These are phyloP conservation scores for Phyllostachys edulis DNA, from an alignment of 176 grass and related monocot genomes.

Conservation along the genomic window DNA sequence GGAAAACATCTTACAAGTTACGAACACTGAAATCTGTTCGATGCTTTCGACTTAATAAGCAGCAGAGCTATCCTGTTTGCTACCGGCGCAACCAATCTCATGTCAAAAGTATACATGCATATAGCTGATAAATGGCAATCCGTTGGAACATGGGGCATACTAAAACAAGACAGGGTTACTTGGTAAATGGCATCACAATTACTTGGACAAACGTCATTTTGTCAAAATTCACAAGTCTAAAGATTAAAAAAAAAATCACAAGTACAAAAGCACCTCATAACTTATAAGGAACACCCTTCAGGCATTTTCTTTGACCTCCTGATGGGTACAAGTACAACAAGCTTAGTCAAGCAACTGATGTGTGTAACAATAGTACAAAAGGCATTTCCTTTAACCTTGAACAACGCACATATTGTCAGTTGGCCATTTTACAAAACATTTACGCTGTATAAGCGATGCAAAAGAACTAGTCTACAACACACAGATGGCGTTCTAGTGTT, in stretches of 20 bases:
- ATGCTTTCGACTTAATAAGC: not conserved
- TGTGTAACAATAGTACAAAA: no score
- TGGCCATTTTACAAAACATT: not conserved
- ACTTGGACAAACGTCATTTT: not conserved
- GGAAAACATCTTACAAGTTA: no score
- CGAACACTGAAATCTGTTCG: not conserved
- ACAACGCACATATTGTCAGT: not conserved
- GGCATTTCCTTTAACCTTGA: not conserved
- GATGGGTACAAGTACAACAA: not conserved
- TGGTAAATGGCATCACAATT: no score
- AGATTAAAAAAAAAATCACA: no score
- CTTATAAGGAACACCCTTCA: no score
- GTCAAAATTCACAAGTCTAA: not conserved
- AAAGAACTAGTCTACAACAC: not conserved
- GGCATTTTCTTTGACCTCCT: not conserved
- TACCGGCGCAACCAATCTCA: not conserved
- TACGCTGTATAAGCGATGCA: not conserved
- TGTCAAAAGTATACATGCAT: not conserved
- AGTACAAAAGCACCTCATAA: not conserved
- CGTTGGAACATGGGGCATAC: not conserved
- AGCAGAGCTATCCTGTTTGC: not conserved
- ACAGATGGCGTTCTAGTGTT: constrained; percentile 34
- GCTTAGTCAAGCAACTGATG: not conserved
- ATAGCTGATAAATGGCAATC: not conserved
- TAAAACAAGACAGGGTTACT: not conserved